Conservation (phyloP, 2,329 filamentous ascomycete genomes). For the Diaporthe sp. region DNA sequence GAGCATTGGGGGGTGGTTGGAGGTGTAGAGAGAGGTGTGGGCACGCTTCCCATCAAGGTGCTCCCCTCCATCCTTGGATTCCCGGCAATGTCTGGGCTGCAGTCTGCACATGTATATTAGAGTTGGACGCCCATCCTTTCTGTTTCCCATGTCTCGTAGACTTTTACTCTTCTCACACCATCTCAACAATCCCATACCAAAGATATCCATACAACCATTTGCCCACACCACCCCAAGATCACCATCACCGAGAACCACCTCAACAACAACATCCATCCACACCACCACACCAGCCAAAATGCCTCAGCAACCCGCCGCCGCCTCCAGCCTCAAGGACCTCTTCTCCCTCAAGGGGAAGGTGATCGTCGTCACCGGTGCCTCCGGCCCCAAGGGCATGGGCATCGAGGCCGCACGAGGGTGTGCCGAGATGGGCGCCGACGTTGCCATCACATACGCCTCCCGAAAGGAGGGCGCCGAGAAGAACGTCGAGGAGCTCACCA, state of each 20-base stretch:
- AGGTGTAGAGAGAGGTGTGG: neutral
- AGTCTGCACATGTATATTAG: slow-evolving; percentile 10
- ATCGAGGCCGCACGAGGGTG: slow-evolving; percentile 73
- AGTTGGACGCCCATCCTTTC: neutral
- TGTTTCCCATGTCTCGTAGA: neutral
- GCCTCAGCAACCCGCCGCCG: slow-evolving; percentile 67
- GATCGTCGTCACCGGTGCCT: slow-evolving; percentile 74
- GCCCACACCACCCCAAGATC: neutral
- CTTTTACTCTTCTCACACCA: neutral
- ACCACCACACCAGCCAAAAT: slow-evolving; percentile 49
- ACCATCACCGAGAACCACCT: neutral
- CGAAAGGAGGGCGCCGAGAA: slow-evolving; percentile 74
- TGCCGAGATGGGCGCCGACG: slow-evolving; percentile 75
- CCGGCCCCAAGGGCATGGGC: slow-evolving; percentile 75
- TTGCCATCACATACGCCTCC: slow-evolving; percentile 77
- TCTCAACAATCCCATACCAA: slow-evolving; percentile 16
- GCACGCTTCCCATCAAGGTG: neutral
- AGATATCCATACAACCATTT: neutral
- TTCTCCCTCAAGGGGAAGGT: slow-evolving; percentile 79
- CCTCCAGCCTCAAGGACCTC: slow-evolving; percentile 69
- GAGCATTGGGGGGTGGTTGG: neutral
- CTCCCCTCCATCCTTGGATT: neutral
- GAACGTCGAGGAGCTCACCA: slow-evolving; percentile 71
- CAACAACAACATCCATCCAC: neutral
- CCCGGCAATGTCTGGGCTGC: neutral